These are phyloP conservation scores for Plasmodium knowlesi DNA, from an alignment of 169 alveolate species.

Conservation along the genomic window DNA sequence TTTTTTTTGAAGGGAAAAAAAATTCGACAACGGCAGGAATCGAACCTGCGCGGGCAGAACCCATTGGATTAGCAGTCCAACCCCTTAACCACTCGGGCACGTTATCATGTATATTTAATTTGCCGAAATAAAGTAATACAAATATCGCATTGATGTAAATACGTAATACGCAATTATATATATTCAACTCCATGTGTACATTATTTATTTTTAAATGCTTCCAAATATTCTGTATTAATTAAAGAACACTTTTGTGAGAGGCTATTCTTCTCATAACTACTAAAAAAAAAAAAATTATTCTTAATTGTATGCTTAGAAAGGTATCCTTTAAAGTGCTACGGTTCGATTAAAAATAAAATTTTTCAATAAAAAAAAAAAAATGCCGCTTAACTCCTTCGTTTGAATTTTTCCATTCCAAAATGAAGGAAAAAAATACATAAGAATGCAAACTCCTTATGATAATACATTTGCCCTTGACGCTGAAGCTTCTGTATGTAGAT, in stretches of 20 bases:
- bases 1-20: neutral
- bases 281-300: neutral
- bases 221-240: neutral
- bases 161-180: neutral
- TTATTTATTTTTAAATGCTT: neutral
- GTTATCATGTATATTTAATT: neutral
- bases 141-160: neutral
- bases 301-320: neutral
- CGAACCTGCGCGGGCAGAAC: conserved; percentile 99
- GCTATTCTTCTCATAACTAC: neutral
- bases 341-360: neutral
- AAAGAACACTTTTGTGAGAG: neutral
- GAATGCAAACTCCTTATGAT: neutral
- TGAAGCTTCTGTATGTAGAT: neutral
- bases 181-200: neutral
- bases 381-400: neutral
- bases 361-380: neutral
- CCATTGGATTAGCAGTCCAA: conserved; percentile 97
- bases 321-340: neutral
- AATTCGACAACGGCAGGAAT: conserved; percentile 96
- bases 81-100: conserved; percentile 98
- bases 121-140: neutral
- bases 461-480: neutral
- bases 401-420: neutral
- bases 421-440: neutral